Conservation (phyloP, 768 basidiomycete species). For the Antrodiella citrinella region DNA sequence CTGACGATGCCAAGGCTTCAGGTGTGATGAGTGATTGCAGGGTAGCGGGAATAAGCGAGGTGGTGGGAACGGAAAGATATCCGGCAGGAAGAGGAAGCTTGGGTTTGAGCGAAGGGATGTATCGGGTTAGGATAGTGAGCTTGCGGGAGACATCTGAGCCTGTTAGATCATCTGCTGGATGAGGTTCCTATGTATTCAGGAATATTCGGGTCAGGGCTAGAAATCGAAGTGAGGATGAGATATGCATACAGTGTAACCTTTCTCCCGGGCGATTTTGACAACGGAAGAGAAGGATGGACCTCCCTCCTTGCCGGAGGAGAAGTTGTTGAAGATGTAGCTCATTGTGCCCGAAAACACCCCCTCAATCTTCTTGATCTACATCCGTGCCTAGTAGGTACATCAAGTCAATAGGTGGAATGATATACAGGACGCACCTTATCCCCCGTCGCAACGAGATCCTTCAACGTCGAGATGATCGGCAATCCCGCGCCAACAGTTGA, state of each 20-base stretch:
- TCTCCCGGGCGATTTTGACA: slow-evolving; percentile 79
- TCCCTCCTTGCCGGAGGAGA: slow-evolving; percentile 61
- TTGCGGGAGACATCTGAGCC: slow-evolving; percentile 97
- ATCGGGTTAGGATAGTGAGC: slow-evolving; percentile 88
- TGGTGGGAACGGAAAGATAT: slow-evolving; percentile 71
- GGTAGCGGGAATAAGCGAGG: slow-evolving; percentile 76
- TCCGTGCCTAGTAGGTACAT: not conserved
- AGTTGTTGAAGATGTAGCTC: slow-evolving; percentile 98
- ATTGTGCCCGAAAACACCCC: slow-evolving; percentile 97
- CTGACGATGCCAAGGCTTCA: slow-evolving; percentile 27
- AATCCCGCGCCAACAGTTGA: slow-evolving; percentile 94
- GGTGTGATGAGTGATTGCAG: slow-evolving; percentile 32
- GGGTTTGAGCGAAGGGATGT: slow-evolving; percentile 46
- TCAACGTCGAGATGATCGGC: slow-evolving; percentile 85
- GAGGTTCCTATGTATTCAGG: slow-evolving; percentile 88
- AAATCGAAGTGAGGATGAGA: no score
- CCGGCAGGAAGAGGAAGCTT: slow-evolving; percentile 53
- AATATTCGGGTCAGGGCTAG: no score
- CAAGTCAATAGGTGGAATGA: not conserved
- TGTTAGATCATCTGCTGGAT: slow-evolving; percentile 94
- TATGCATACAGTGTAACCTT: slow-evolving; percentile 83
- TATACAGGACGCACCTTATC: slow-evolving; percentile 56
- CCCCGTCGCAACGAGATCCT: slow-evolving; percentile 86
- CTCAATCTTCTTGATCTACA: slow-evolving; percentile 83
- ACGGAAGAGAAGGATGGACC: slow-evolving; percentile 83